A percentile compares a stretch with the other conserved stretches of the same genome.
Evolutionary conservation across 495 filamentous ascomycete species (phyloP).

Genomic region (Wilcoxina mikolae): DNA sequence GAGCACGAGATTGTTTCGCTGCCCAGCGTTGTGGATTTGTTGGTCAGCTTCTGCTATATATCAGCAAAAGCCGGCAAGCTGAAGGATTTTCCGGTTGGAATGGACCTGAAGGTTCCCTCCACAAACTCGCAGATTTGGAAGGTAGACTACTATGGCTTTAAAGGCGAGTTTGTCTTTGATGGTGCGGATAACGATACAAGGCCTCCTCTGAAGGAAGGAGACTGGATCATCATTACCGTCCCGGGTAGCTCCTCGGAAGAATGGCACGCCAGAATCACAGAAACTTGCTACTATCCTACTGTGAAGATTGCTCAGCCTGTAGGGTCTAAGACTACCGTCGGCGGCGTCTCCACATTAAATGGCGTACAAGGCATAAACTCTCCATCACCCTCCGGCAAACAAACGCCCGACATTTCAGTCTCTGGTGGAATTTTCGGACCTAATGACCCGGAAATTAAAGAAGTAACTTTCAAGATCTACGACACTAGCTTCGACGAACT

Average conservation of each 20-base stretch:
- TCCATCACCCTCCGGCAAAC: too few relatives aligned
- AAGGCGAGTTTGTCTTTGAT: conserved; percentile 34
- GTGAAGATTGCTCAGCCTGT: conserved; percentile 18
- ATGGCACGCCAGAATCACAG: conserved; percentile 34
- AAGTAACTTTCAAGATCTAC: conserved; percentile 32
- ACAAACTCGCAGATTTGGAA: conserved; percentile 13
- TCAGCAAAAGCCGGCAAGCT: conserved; percentile 37
- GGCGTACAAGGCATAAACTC: too few relatives aligned
- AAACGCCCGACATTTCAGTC: neutral
- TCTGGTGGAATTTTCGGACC: neutral
- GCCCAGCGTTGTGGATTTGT: conserved; percentile 71
- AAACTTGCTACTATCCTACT: conserved; percentile 29
- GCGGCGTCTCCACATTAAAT: too few relatives aligned
- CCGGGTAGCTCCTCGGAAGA: conserved; percentile 12
- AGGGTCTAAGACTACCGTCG: too few relatives aligned
- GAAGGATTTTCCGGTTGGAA: conserved; percentile 50
- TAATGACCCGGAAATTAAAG: neutral
- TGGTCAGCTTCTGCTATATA: conserved; percentile 68
- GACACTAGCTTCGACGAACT: conserved; percentile 43
- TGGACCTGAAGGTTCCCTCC: conserved; percentile 52
- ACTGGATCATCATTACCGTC: conserved; percentile 44
- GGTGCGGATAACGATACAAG: conserved; percentile 8
- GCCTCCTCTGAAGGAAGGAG: conserved; percentile 35
- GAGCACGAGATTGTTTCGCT: conserved; percentile 72
- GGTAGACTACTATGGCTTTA: conserved; percentile 15